Evolutionary conservation across 495 filamentous ascomycete species (phyloP), one percentile per base, ranked within the genome.

Genomic region (Lophium mytilinum): DNA sequence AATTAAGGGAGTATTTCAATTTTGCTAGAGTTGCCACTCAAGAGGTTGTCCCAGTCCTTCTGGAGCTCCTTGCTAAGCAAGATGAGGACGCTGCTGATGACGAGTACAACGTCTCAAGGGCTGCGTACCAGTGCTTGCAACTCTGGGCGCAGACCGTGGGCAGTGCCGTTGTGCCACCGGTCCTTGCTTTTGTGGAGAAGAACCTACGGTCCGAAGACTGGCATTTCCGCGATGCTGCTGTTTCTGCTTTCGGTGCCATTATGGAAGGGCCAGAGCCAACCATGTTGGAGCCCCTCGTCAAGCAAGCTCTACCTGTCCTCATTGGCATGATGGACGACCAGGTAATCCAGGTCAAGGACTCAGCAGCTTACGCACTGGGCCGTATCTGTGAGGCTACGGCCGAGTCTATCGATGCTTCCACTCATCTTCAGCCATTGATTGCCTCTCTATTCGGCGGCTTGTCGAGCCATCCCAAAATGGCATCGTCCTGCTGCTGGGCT

Each of bases 231-330:
- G 93, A 98, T 76, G 93, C 93, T 34, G 91, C 93, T 9, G 92
- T 97, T 10, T 94, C 93, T 52, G 90, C 93, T n/a, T 97, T 98
- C 62, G 94, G 93, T 55, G 93, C 90, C 47, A 96, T 98, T 60
- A 96, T 98, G 93, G 93, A 97, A 67, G 93, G 93, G 18, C 93
- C 93, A 1, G 91, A 96, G 40, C 87, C 91, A 68, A 87, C 85
- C 69, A 75, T 88, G 40, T 75, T 98, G 53, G 89, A 93, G 59
- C 90, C 90, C 36, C 80, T 97, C 52, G 87, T 98, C 69, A 95
- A 96, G 76, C 90, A 96, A 68, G 94, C 89, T 45, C 79, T 97
- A 57, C 83, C 84, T 39, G 88, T 96, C 36, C 77, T 98, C 52
- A 87, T 97, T 60, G 82, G 76, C 54, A 97, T 96, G 93, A 97